These are phyloP conservation scores for Suhomyces bokatorum DNA, from an alignment of 1,139 yeast genomes.

Conservation along the genomic window DNA sequence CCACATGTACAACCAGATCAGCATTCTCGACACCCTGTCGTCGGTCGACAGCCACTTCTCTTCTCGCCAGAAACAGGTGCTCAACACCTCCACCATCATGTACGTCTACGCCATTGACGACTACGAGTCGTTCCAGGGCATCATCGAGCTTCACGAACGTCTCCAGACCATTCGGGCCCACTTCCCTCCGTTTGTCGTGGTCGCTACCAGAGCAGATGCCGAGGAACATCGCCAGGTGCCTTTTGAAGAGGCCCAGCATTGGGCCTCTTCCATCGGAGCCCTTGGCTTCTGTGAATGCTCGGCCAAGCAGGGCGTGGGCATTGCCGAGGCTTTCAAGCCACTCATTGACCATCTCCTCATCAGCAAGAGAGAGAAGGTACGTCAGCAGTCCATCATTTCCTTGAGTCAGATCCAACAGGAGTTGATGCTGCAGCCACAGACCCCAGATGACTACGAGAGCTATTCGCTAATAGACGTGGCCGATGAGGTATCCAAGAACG, in stretches of 20 bases:
- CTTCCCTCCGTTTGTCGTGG: constrained; percentile 34
- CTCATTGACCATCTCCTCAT: constrained; percentile 19
- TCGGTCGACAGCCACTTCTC: constrained; percentile 30
- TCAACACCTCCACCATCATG: constrained; percentile 32
- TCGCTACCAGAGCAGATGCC: constrained; percentile 36
- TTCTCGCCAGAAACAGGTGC: constrained; percentile 29
- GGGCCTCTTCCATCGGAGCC: constrained; percentile 32
- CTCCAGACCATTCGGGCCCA: constrained; percentile 20
- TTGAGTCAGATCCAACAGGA: constrained; percentile 7
- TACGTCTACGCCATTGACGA: constrained; percentile 35
- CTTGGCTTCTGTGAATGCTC: constrained; percentile 33
- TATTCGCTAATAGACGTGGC: constrained; percentile 1
- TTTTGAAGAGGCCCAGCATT: constrained; percentile 29
- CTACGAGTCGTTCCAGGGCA: constrained; percentile 27
- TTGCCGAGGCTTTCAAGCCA: constrained; percentile 33
- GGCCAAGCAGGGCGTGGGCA: constrained; percentile 22
- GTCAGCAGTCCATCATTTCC: constrained; percentile 9
- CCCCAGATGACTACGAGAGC: constrained; percentile 2
- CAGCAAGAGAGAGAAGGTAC: constrained; percentile 6
- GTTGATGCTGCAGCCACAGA: constrained; percentile 2
- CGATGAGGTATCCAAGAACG: background rate
- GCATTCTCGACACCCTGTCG: constrained; percentile 30
- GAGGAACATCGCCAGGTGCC: constrained; percentile 28
- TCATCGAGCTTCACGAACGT: constrained; percentile 30
- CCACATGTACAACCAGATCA: constrained; percentile 23